A percentile compares a stretch with the other conserved stretches of the same genome.
phyloP scores from a whole-genome alignment of 441 rosid genomes.

The Manihot esculenta region DNA sequence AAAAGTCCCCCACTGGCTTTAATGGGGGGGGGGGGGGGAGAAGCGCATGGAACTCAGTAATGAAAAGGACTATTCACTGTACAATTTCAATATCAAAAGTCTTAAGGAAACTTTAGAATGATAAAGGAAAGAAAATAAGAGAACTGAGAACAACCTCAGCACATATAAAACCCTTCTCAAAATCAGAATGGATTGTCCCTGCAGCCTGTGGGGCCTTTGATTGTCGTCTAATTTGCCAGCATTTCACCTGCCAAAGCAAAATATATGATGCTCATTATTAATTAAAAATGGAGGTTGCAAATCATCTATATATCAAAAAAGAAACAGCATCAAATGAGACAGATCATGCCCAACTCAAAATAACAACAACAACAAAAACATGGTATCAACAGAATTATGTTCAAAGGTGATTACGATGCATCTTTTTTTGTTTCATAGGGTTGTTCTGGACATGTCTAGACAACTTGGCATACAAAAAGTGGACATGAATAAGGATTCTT shows the following conservation, averaged over 20 bases:
- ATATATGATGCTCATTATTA: background rate
- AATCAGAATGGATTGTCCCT: constrained; percentile 91
- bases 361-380: background rate
- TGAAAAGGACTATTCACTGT: background rate
- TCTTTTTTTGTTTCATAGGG: too few relatives aligned
- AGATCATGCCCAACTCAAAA: background rate
- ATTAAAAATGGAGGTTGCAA: background rate
- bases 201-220: constrained; percentile 99
- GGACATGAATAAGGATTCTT: too few relatives aligned
- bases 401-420: too few relatives aligned
- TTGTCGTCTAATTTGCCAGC: constrained; percentile 98
- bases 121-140: constrained; percentile 16
- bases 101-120: background rate
- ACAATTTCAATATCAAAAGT: background rate
- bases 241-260: constrained; percentile 68
- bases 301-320: background rate
- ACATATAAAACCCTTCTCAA: constrained; percentile 96
- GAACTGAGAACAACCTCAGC: constrained; percentile 69
- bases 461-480: too few relatives aligned
- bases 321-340: background rate
- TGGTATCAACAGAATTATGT: background rate
- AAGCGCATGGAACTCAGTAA: background rate
- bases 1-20: background rate
- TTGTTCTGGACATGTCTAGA: too few relatives aligned
- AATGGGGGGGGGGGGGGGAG: background rate